A percentile compares a stretch with the other conserved stretches of the same genome.
Conservation (phyloP, 257 asterid genomes). For the Solanum habrochaites region DNA sequence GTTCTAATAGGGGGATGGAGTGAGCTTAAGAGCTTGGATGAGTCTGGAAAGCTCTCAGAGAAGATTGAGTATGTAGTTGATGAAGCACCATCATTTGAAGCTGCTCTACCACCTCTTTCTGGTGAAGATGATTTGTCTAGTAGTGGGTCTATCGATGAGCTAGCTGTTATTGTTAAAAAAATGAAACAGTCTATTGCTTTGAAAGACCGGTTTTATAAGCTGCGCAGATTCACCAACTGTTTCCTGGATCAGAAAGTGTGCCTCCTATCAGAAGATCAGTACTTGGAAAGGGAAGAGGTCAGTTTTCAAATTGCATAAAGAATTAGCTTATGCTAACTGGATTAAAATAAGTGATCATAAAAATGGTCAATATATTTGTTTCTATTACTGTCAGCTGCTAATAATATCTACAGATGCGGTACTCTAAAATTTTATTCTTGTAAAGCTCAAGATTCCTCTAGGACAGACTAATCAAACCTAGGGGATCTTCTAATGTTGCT, state of each 20-base stretch:
- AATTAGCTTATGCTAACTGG: not conserved
- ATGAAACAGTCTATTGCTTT: constrained; percentile 49
- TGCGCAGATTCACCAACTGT: constrained; percentile 61
- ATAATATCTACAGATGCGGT: not conserved
- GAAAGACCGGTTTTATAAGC: constrained; percentile 65
- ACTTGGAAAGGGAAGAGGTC: constrained; percentile 82
- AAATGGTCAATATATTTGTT: not conserved
- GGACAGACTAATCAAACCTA: not conserved
- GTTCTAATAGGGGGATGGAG: constrained; percentile 58
- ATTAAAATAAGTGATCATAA: not conserved
- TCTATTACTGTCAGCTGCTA: not conserved
- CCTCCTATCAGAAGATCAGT: constrained; percentile 85
- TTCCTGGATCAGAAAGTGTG: constrained; percentile 72
- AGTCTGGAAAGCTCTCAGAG: constrained; percentile 63
- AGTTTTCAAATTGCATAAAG: constrained; percentile 13
- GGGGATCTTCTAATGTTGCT: not conserved
- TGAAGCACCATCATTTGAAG: constrained; percentile 69
- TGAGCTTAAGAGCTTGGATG: constrained; percentile 58
- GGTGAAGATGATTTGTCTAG: constrained; percentile 87
- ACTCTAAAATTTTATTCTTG: not conserved
- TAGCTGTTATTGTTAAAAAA: constrained; percentile 70
- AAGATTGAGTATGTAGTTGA: constrained; percentile 63
- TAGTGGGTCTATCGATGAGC: constrained; percentile 75
- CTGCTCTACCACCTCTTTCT: constrained; percentile 88
- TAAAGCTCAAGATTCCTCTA: not conserved